Conservation (phyloP, 1,284 basidiomycete species). For the Puccinia triticina region DNA sequence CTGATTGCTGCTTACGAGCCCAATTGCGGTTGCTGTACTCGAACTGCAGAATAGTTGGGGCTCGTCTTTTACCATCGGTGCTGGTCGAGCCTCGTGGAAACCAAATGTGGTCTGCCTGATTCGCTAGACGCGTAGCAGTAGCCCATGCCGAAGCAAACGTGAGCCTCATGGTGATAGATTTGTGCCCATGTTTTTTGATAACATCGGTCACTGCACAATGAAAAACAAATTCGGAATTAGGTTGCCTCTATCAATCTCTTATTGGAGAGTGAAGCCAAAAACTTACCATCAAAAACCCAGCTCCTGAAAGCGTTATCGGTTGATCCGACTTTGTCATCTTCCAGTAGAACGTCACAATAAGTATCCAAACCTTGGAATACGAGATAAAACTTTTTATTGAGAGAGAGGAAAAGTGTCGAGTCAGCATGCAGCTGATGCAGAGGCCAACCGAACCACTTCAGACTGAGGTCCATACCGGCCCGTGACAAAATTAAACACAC, state of each 20-base stretch:
- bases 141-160: conserved; percentile 28
- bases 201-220: conserved; percentile 19
- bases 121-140: conserved; percentile 21
- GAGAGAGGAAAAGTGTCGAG: background rate
- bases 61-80: background rate
- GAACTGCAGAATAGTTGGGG: conserved; percentile 49
- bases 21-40: conserved; percentile 56
- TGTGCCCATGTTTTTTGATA: background rate
- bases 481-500: background rate
- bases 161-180: conserved; percentile 14
- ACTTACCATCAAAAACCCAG: conserved; percentile 50
- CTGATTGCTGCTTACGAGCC: conserved; percentile 57
- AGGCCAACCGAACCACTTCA: background rate
- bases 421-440: too few species aligned
- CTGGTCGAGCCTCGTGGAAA: conserved; percentile 6
- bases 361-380: conserved; percentile 47
- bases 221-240: background rate
- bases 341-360: conserved; percentile 29
- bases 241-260: background rate
- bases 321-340: conserved; percentile 1
- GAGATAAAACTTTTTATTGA: conserved; percentile 33
- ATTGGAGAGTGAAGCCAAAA: background rate
- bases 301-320: conserved; percentile 47
- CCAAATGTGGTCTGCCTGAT: conserved; percentile 41
- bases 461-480: background rate